phyloP scores from a whole-genome alignment of 179 eudicot species.

The Amaranthus tricolor region DNA sequence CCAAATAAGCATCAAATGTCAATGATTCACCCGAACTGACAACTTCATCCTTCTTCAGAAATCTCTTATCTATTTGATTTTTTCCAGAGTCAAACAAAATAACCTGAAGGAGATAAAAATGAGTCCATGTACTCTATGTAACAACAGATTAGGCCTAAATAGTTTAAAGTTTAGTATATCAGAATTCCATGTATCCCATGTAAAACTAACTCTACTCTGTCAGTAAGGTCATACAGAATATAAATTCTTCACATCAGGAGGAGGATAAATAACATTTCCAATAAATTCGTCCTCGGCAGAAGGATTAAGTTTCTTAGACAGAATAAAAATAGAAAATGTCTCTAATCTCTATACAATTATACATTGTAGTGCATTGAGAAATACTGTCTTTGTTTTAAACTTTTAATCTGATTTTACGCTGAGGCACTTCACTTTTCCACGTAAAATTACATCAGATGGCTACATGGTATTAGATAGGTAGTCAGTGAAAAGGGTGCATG shows the following conservation, averaged over 20 bases:
- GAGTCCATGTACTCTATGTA: not conserved
- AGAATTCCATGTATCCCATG: not conserved
- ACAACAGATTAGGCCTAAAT: not conserved
- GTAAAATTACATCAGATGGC: not conserved
- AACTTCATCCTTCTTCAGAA: slow-evolving; percentile 66
- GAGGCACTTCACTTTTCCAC: not conserved
- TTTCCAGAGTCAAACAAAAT: slow-evolving; percentile 59
- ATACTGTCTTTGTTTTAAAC: not conserved
- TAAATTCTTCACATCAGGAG: not conserved
- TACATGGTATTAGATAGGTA: not conserved
- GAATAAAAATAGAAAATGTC: not conserved
- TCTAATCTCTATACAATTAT: not conserved
- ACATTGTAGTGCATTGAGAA: not conserved
- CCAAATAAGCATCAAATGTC: slow-evolving; percentile 61
- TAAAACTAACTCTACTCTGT: not conserved
- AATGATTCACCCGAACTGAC: slow-evolving; percentile 61
- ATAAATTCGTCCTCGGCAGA: not conserved
- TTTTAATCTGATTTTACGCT: not conserved
- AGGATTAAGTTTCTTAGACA: not conserved
- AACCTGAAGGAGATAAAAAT: slow-evolving; percentile 37
- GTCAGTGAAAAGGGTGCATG: not conserved
- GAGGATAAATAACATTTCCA: not conserved
- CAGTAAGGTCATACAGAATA: not conserved
- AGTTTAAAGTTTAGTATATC: not conserved
- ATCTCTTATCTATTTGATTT: slow-evolving; percentile 59